Evolutionary conservation across 768 basidiomycete species (phyloP), one percentile per base, ranked within the genome.

Genomic region (Kwoniella pini): DNA sequence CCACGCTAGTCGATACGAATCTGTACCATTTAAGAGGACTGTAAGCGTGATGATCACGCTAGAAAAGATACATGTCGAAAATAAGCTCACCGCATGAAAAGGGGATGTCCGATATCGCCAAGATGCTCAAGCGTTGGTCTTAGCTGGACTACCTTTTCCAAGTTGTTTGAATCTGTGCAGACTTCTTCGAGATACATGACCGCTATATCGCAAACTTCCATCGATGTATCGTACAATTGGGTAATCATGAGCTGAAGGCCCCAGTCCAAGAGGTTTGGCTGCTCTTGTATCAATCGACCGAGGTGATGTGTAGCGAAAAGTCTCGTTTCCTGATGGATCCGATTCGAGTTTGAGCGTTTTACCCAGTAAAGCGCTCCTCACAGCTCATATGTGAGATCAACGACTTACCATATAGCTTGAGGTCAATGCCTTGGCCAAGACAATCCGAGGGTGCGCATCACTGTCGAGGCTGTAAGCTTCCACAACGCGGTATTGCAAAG

Each of bases 81-180:
- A 30, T 24, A 1, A 31, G n/a, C 86, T 61, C 65, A 96, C 92
- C 92, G 88, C 54, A 96, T 83, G 33, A 98, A 79, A 19, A 99
- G 79, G 0, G 89, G 86, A 75, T 94, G 89, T 0, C 94, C 95
- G 39, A 93, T 85, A 48, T 93, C 91, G 2, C 94, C 96, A 2
- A 99, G 82, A 79, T 98, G 93, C 70, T 98, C 94, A 80, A 98
- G 84, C 12, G 88, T 91, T 0, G 96, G 96, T 64, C 91, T 88
- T 86, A 97, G 88, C 72, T 90, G 88, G 2, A 99, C 94, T 2
- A 98, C 91, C 52, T 90, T 82, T 71, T 94, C 88, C 26, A 99
- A 82, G 21, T 89, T 85, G 39, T 90, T 88, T 67, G 87, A 85
- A 11, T 86, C 83, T 70, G 93, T 88, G 69, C 95, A 98, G 1